Percentiles rank a stretch among this genome's conserved stretches.
These are phyloP conservation scores for Eutrema yunnanense DNA, from an alignment of 345 rosid genomes.

Conservation along the genomic window DNA sequence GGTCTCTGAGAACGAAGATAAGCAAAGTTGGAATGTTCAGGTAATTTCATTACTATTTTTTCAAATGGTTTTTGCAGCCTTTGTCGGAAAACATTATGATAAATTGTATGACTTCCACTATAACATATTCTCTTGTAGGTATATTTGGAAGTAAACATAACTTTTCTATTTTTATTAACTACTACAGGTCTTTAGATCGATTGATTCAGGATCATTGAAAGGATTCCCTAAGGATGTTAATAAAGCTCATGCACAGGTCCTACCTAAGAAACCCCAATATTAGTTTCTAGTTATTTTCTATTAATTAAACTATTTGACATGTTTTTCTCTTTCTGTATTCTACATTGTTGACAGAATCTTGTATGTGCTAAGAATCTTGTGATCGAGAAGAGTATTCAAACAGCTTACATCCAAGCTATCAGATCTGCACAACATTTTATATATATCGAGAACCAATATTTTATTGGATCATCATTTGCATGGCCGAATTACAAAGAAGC, in stretches of 20 bases:
- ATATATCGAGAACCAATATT: constrained; percentile 87
- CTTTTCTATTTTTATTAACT: neutral
- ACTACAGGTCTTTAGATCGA: constrained; percentile 64
- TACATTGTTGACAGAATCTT: constrained; percentile 53
- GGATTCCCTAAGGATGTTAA: constrained; percentile 73
- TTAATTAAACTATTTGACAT: neutral
- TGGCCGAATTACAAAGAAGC: constrained; percentile 78
- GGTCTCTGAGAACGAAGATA: constrained; percentile 49
- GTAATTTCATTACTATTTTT: constrained; percentile 25
- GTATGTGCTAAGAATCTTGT: constrained; percentile 80
- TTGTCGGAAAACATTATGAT: neutral
- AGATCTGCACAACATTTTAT: constrained; percentile 81
- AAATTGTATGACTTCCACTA: neutral
- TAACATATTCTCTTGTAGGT: neutral
- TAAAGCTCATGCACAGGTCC: constrained; percentile 59
- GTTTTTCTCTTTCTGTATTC: neutral
- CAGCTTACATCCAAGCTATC: constrained; percentile 85
- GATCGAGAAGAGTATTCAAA: constrained; percentile 84
- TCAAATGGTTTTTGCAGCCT: neutral
- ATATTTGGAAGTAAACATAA: neutral
- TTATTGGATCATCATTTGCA: constrained; percentile 78
- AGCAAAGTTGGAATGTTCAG: constrained; percentile 79
- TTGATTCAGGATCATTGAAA: constrained; percentile 84
- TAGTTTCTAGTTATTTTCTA: neutral
- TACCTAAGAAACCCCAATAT: neutral